phyloP scores from a whole-genome alignment of 1,139 yeast genomes.

The Pichia norvegensis region DNA sequence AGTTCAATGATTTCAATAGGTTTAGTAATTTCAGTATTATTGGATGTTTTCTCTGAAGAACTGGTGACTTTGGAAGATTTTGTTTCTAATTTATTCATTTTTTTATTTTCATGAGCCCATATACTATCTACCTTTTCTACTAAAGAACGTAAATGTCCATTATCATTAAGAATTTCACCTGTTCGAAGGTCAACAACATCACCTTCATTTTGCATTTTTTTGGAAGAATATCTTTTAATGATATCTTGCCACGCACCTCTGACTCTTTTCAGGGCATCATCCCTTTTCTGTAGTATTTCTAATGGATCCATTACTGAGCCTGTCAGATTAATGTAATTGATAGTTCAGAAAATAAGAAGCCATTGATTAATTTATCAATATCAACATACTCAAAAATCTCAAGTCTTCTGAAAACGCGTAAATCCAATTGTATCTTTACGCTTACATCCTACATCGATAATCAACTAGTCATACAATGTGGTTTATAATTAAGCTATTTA shows the following conservation, averaged over 20 bases:
- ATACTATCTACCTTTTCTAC: slow-evolving; percentile 1
- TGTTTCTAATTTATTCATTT: neutral
- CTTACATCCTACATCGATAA: too few relatives aligned
- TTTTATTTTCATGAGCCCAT: slow-evolving; percentile 2
- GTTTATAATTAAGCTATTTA: too few relatives aligned
- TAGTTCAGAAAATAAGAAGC: too few relatives aligned
- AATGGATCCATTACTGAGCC: neutral
- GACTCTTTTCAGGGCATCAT: slow-evolving; percentile 18
- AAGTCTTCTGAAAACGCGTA: too few relatives aligned
- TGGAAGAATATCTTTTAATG: slow-evolving; percentile 43
- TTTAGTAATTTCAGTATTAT: neutral
- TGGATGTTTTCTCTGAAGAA: neutral
- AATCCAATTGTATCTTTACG: too few relatives aligned
- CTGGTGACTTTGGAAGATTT: neutral
- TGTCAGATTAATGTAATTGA: neutral
- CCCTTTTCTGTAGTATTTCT: slow-evolving; percentile 1
- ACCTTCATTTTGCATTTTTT: slow-evolving; percentile 47
- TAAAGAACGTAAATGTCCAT: slow-evolving; percentile 51
- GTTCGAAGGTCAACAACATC: slow-evolving; percentile 59
- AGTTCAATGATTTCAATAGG: neutral
- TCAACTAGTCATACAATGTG: too few relatives aligned
- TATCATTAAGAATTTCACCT: slow-evolving; percentile 51
- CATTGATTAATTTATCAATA: too few relatives aligned
- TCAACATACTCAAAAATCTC: too few relatives aligned
- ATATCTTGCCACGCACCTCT: slow-evolving; percentile 43